These are phyloP conservation scores for Calocybe gangraenosa DNA, from an alignment of 768 basidiomycete species.

Conservation along the genomic window DNA sequence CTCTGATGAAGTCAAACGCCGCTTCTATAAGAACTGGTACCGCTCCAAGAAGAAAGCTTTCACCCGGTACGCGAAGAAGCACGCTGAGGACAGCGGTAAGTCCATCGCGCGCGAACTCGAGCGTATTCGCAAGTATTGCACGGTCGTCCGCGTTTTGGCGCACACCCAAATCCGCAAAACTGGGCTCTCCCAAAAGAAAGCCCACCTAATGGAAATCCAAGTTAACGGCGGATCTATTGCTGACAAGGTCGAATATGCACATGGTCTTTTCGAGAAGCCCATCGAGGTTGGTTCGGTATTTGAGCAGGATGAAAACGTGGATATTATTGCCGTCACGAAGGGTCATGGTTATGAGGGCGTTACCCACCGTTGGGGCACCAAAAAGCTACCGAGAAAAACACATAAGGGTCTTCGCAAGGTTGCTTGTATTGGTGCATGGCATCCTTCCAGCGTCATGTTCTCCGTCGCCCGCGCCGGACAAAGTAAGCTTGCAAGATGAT, in stretches of 20 bases:
- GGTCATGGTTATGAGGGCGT: conserved; percentile 99
- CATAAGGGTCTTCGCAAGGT: conserved; percentile 99
- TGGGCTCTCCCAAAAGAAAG: conserved; percentile 97
- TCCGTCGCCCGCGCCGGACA: conserved; percentile 99
- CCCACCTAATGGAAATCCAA: conserved; percentile 99
- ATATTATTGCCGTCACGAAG: conserved; percentile 97
- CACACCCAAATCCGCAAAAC: conserved; percentile 99
- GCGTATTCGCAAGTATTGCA: conserved; percentile 99
- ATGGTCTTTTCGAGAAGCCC: conserved; percentile 94
- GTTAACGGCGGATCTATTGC: conserved; percentile 94
- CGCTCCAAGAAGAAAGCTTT: conserved; percentile 99
- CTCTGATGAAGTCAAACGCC: conserved; percentile 95
- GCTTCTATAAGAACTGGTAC: conserved; percentile 99
- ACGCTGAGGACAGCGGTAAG: conserved; percentile 92
- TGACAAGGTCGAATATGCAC: conserved; percentile 96
- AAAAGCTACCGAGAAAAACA: conserved; percentile 97
- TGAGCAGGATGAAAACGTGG: conserved; percentile 95
- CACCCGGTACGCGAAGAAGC: conserved; percentile 99
- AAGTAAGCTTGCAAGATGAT: conserved; percentile 55
- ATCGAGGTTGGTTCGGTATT: conserved; percentile 83
- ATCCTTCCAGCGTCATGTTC: conserved; percentile 99
- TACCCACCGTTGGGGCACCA: conserved; percentile 98
- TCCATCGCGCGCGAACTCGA: conserved; percentile 93
- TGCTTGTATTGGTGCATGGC: conserved; percentile 98
- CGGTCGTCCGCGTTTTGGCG: conserved; percentile 97